Evolutionary conservation across 169 alveolate species (phyloP).

Genomic region (Plasmodium berghei): DNA sequence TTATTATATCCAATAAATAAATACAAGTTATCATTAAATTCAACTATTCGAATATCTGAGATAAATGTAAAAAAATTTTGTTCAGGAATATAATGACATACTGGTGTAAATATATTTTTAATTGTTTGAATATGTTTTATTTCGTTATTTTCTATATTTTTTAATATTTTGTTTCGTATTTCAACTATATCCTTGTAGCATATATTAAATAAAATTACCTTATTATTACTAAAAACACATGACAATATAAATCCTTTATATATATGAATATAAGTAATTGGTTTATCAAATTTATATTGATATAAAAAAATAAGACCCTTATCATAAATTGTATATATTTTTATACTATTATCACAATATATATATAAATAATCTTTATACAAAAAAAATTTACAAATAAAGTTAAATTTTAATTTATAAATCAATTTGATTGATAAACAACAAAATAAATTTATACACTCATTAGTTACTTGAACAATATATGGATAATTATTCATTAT

Average conservation of each 20-base stretch:
- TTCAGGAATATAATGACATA: slow-evolving; percentile 8
- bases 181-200: not conserved
- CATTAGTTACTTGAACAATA: slow-evolving; percentile 40
- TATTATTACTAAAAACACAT: slow-evolving; percentile 5
- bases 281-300: not conserved
- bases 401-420: not conserved
- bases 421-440: slow-evolving; percentile 57
- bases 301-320: slow-evolving; percentile 8
- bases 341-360: slow-evolving; percentile 31
- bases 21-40: slow-evolving; percentile 53
- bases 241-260: slow-evolving; percentile 35
- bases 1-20: slow-evolving; percentile 47
- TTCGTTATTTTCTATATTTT: not conserved
- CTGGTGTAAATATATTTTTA: slow-evolving; percentile 2
- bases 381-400: slow-evolving; percentile 24
- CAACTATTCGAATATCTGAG: slow-evolving; percentile 23
- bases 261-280: slow-evolving; percentile 21
- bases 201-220: slow-evolving; percentile 20
- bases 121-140: not conserved
- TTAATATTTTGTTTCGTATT: not conserved
- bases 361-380: slow-evolving; percentile 37
- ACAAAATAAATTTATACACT: slow-evolving; percentile 17
- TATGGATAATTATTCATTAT: slow-evolving; percentile 50
- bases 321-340: slow-evolving; percentile 23
- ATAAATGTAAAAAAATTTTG: slow-evolving; percentile 19